These are phyloP conservation scores for Viola pubescens DNA, from an alignment of 441 rosid genomes.

Conservation along the genomic window DNA sequence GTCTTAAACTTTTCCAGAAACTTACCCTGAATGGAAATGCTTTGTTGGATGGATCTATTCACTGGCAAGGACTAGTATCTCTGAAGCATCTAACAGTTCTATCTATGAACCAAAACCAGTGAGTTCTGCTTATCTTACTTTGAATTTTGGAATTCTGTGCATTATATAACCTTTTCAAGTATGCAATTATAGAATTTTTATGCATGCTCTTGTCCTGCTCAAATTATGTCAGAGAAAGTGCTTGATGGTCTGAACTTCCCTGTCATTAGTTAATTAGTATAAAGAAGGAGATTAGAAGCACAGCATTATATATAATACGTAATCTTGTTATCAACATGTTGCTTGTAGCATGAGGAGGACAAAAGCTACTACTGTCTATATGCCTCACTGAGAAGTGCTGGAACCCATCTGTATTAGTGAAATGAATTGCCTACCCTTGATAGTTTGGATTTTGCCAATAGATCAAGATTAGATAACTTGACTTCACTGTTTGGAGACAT, in stretches of 20 bases:
- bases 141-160: not conserved
- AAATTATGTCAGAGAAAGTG: not conserved
- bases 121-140: constrained; percentile 19
- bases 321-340: not conserved
- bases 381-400: not conserved
- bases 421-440: not conserved
- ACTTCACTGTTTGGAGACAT: too few species aligned
- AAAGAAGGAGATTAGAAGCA: not conserved
- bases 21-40: constrained; percentile 54
- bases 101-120: constrained; percentile 62
- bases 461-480: too few species aligned
- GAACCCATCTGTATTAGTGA: not conserved
- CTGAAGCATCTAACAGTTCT: constrained; percentile 48
- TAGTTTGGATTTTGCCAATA: too few species aligned
- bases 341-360: not conserved
- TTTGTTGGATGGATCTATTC: constrained; percentile 49
- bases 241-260: not conserved
- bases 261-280: not conserved
- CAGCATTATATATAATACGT: not conserved
- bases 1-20: constrained; percentile 41
- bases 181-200: not conserved
- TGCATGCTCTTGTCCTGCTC: not conserved
- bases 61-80: constrained; percentile 56
- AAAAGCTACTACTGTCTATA: not conserved
- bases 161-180: not conserved